Conservation (phyloP, 2,329 filamentous ascomycete genomes). For the Fusarium humuli region DNA sequence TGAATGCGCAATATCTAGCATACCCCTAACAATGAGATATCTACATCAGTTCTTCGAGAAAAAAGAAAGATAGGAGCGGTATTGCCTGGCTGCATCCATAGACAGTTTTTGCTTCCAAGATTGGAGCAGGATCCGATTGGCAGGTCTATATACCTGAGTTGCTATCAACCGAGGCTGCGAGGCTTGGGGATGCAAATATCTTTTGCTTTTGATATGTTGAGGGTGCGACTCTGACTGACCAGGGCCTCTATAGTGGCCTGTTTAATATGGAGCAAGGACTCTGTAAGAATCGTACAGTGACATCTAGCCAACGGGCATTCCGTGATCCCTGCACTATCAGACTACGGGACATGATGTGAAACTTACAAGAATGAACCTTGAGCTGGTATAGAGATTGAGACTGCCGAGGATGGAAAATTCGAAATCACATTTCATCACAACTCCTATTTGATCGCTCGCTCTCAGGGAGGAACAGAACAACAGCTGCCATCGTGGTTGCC, state of each 20-base stretch:
- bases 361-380: neutral
- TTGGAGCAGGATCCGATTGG: neutral
- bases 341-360: neutral
- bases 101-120: neutral
- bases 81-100: neutral
- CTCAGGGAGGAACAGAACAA: neutral
- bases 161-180: neutral
- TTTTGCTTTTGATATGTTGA: neutral
- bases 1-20: neutral
- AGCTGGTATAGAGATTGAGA: neutral
- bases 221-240: neutral
- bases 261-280: neutral
- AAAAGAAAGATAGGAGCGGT: neutral
- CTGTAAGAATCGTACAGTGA: neutral
- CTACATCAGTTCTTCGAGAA: neutral
- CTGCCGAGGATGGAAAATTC: neutral
- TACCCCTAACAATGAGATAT: neutral
- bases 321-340: neutral
- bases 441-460: neutral
- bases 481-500: neutral
- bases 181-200: neutral
- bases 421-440: neutral
- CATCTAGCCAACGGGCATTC: neutral
- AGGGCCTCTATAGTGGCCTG: neutral
- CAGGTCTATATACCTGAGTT: neutral